Base-by-base conservation (phyloP, 202 grass and related monocot species). In the Eragrostis tef region DNA sequence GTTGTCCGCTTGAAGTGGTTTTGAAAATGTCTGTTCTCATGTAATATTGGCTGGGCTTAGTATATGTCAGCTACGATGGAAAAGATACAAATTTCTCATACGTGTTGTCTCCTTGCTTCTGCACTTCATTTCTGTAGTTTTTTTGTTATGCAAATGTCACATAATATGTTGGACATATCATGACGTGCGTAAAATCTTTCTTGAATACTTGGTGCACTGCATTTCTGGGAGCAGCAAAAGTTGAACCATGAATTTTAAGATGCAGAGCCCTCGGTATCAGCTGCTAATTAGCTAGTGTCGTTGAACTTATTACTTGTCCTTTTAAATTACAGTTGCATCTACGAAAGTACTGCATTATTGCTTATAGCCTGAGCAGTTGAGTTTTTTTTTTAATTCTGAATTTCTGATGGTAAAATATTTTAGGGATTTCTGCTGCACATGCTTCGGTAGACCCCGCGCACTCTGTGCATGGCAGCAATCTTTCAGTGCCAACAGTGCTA, bases 401-500 rank as follows among this genome's bases (percentile, higher is more conserved):
- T 57, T 53, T 42, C 14, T 57, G 21, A 58, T 70, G 64, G 20
- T 69, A 70, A 78, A 49, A 78, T 3, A 60, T 77, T 83, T 31
- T 84, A 82, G 89, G 86, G 51, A 81, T 56, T 83, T 77, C 77
- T 75, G 64, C 76, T 71, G 87, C 74, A 81, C 71, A 85, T 86
- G 74, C 85, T 86, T 94, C 85, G 53, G 86, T 84, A 67, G 92
- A 94, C 76, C 86, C 80, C 68, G 79, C 88, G 71, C 82, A 93
- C 51, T 86, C 69, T 59, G 81, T 84, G 79, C 87, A 92, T 87
- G 92, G 77, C 45, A 88, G 67, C 75, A 98, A 86, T 90, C 76
- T 91, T 78, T 86, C 85, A 61, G 85, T 83, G 71, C 93, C 89
- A 10, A 91, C 87, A 71, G 87, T 99, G 19, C 83, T 99, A 47